phyloP scores from a whole-genome alignment of 116 monocot genomes.

The Posidonia oceanica region DNA sequence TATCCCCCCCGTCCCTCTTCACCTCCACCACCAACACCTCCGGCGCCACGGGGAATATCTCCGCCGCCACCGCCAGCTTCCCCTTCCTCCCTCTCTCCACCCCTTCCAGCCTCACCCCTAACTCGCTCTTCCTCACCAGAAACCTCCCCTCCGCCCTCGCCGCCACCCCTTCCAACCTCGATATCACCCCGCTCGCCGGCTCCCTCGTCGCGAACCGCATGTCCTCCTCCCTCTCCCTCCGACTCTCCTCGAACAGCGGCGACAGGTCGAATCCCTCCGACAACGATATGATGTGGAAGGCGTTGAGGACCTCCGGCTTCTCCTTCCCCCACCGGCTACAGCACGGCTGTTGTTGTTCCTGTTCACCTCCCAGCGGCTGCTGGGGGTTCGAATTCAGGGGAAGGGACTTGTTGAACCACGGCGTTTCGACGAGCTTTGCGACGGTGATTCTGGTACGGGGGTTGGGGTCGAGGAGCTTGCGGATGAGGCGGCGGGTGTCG shows the following conservation, averaged over 20 bases:
- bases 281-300: conserved; percentile 52
- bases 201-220: conserved; percentile 38
- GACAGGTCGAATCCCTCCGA: conserved; percentile 64
- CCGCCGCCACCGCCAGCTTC: conserved; percentile 31
- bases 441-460: conserved; percentile 45
- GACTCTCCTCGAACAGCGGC: conserved; percentile 33
- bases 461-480: conserved; percentile 41
- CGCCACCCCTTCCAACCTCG: conserved; percentile 30
- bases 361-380: background rate
- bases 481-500: conserved; percentile 36
- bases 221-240: conserved; percentile 14
- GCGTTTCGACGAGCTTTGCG: conserved; percentile 21
- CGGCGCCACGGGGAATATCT: conserved; percentile 38
- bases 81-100: conserved; percentile 28
- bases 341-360: background rate
- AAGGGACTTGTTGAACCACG: conserved; percentile 26
- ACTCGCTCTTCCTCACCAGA: conserved; percentile 25
- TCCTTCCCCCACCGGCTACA: conserved; percentile 14
- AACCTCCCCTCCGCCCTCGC: conserved; percentile 22
- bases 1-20: conserved; percentile 41
- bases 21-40: conserved; percentile 45
- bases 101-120: conserved; percentile 35
- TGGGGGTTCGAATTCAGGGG: background rate
- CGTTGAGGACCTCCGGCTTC: conserved; percentile 38
- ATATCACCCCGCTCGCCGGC: conserved; percentile 38